These are phyloP conservation scores for Pythium phragmitis DNA, from an alignment of 352 stramenopile genomes.

Conservation along the genomic window DNA sequence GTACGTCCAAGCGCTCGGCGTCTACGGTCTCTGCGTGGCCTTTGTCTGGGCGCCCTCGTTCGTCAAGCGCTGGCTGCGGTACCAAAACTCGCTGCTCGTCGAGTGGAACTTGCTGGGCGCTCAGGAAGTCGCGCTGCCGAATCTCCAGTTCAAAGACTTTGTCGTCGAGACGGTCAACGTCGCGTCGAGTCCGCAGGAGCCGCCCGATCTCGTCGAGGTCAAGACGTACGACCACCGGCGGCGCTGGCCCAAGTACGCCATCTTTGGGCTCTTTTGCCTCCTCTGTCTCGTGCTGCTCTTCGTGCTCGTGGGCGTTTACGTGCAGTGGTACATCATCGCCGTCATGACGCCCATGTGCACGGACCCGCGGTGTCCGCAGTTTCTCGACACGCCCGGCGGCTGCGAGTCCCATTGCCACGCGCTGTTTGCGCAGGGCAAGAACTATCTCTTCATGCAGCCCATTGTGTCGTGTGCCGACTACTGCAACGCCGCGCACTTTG, in stretches of 20 bases:
- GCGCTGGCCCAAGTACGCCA: slow-evolving; percentile 56
- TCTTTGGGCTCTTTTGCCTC: slow-evolving; percentile 50
- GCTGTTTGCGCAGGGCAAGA: slow-evolving; percentile 48
- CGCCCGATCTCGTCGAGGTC: slow-evolving; percentile 59
- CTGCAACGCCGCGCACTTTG: slow-evolving; percentile 41
- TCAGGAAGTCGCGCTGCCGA: slow-evolving; percentile 46
- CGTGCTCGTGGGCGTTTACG: slow-evolving; percentile 55
- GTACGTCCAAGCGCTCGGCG: slow-evolving; percentile 49
- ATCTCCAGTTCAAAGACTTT: slow-evolving; percentile 53
- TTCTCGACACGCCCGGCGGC: slow-evolving; percentile 28
- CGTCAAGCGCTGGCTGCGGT: slow-evolving; percentile 57
- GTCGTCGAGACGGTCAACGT: slow-evolving; percentile 65
- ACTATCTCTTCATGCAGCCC: slow-evolving; percentile 47
- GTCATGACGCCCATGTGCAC: slow-evolving; percentile 69
- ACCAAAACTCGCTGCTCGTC: slow-evolving; percentile 63
- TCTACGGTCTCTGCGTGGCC: slow-evolving; percentile 50
- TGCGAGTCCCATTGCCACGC: slow-evolving; percentile 49
- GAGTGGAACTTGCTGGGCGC: slow-evolving; percentile 63
- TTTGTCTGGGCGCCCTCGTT: slow-evolving; percentile 58
- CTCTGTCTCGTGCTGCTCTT: slow-evolving; percentile 53
- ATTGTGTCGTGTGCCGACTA: slow-evolving; percentile 46
- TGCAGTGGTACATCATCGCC: slow-evolving; percentile 71
- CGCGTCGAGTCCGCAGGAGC: slow-evolving; percentile 39
- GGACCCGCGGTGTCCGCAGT: slow-evolving; percentile 50
- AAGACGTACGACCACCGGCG: slow-evolving; percentile 53